Percentiles rank a stretch among this genome's conserved stretches.
Conservation (phyloP, 2,329 filamentous ascomycete species). For the Fusarium palustre region DNA sequence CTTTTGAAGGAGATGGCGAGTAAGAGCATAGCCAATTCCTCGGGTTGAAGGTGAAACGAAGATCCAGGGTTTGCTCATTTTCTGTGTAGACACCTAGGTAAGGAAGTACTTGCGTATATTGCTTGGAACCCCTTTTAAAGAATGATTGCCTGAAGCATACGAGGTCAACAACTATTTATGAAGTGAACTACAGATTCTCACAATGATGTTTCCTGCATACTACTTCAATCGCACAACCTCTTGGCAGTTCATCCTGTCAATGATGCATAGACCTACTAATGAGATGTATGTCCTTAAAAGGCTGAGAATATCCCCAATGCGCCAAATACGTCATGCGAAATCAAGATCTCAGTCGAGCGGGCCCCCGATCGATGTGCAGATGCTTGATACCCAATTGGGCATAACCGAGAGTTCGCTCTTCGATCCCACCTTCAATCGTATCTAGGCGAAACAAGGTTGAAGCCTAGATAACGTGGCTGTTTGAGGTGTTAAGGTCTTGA, state of each 20-base stretch:
- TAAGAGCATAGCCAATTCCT: slow-evolving; percentile 63
- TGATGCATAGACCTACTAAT: slow-evolving; percentile 35
- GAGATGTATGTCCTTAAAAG: background rate
- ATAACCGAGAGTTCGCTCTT: background rate
- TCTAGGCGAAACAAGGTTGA: background rate
- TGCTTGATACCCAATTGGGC: slow-evolving; percentile 17
- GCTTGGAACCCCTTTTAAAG: background rate
- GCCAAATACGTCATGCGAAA: slow-evolving; percentile 32
- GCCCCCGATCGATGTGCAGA: slow-evolving; percentile 17
- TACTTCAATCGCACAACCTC: background rate
- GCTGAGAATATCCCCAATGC: slow-evolving; percentile 4
- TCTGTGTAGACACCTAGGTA: background rate
- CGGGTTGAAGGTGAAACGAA: slow-evolving; percentile 61
- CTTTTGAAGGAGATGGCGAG: slow-evolving; percentile 60
- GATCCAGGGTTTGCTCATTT: slow-evolving; percentile 63
- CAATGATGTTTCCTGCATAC: background rate
- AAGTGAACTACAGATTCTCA: background rate
- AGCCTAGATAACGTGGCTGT: background rate
- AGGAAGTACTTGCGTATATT: background rate
- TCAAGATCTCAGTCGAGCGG: slow-evolving; percentile 19
- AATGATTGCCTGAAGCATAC: background rate
- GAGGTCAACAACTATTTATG: background rate
- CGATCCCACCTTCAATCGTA: background rate
- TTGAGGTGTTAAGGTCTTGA: background rate
- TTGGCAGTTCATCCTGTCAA: slow-evolving; percentile 24